Evolutionary conservation across 148 eudicot genomes (phyloP).

Genomic region (Oxyria digyna): DNA sequence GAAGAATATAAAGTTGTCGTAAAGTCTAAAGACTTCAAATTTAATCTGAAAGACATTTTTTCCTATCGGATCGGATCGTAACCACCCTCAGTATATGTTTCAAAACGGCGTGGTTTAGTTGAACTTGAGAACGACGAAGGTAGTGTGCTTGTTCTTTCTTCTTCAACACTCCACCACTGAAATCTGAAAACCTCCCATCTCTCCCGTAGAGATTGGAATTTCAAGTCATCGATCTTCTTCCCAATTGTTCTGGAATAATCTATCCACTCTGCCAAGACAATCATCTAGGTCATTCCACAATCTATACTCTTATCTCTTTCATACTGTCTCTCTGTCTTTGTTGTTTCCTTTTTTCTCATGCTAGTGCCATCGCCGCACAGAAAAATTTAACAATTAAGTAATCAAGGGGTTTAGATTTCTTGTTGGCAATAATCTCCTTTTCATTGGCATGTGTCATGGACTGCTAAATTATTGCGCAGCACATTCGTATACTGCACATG

Average conservation of each 20-base stretch:
- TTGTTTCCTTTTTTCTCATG: background rate
- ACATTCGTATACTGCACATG: conserved; percentile 5
- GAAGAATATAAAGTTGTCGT: too few species aligned
- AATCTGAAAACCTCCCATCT: background rate
- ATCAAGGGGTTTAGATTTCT: background rate
- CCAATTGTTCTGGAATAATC: background rate
- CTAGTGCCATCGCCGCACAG: background rate
- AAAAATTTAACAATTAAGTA: background rate
- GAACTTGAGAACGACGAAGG: too few species aligned
- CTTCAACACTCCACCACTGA: background rate
- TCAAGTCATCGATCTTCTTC: background rate
- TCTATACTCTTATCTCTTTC: too few species aligned
- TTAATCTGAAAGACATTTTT: too few species aligned
- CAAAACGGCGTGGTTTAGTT: too few species aligned
- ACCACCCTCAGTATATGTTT: too few species aligned
- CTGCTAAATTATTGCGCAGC: conserved; percentile 2
- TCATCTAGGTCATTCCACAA: background rate
- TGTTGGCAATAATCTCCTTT: background rate
- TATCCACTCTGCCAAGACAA: background rate
- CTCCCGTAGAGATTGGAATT: background rate
- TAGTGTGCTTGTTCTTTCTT: too few species aligned
- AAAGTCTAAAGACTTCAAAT: too few species aligned
- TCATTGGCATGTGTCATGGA: background rate
- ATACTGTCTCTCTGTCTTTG: background rate
- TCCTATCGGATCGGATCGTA: too few species aligned